Percentiles rank a stretch among this genome's conserved stretches.
These are phyloP conservation scores for Crepidotus variabilis DNA, from an alignment of 768 basidiomycete genomes.

Conservation along the genomic window DNA sequence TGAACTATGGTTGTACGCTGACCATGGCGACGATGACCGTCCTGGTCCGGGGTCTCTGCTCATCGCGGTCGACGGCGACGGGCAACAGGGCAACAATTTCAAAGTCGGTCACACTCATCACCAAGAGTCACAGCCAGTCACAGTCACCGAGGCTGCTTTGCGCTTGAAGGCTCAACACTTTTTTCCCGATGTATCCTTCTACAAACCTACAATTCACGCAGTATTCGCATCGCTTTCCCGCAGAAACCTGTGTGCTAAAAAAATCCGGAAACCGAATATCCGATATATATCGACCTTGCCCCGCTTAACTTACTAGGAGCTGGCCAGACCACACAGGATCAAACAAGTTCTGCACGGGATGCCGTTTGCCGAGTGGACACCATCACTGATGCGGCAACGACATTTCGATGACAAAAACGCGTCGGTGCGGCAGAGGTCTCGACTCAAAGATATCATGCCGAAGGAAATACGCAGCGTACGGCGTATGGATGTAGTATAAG, in stretches of 20 bases:
- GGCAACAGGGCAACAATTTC: conserved; percentile 2
- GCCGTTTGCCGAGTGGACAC: background rate
- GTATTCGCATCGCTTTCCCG: background rate
- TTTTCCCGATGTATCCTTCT: background rate
- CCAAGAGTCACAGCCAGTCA: background rate
- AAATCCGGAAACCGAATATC: background rate
- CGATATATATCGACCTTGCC: background rate
- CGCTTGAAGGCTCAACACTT: background rate
- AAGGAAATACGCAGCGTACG: background rate
- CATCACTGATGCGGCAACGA: background rate
- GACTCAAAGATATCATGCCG: background rate
- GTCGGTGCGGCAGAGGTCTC: background rate
- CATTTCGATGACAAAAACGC: background rate
- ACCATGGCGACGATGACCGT: conserved; percentile 31
- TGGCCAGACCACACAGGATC: background rate
- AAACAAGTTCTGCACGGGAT: background rate
- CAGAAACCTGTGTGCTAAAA: background rate
- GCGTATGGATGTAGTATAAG: background rate
- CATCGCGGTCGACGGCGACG: conserved; percentile 21
- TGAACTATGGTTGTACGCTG: conserved; percentile 21
- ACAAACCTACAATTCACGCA: background rate
- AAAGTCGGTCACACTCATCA: background rate
- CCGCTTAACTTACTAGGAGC: background rate
- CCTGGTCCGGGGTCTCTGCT: conserved; percentile 34
- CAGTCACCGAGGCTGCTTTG: background rate